Evolutionary conservation across 2,329 filamentous ascomycete species (phyloP).

Genomic region (Botrytis tulipae): DNA sequence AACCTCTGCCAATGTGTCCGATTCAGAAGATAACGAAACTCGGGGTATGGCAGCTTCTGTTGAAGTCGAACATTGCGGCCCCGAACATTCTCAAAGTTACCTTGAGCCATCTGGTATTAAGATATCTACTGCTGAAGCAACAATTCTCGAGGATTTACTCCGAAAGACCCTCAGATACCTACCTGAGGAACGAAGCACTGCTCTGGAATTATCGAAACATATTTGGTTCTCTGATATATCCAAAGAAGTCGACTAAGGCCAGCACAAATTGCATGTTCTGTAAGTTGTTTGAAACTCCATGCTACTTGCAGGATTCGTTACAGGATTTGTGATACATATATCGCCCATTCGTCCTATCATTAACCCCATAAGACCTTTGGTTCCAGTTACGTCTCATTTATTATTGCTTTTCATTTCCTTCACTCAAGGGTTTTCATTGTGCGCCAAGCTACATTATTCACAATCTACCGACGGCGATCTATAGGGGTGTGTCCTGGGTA

Average conservation of each 20-base stretch:
- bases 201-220: constrained; percentile 22
- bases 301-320: background rate
- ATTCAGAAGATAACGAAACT: background rate
- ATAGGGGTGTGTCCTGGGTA: background rate
- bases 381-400: background rate
- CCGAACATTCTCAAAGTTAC: constrained; percentile 14
- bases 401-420: background rate
- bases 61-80: background rate
- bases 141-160: constrained; percentile 22
- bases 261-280: background rate
- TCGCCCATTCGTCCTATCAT: background rate
- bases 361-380: background rate
- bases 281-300: background rate
- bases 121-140: constrained; percentile 24
- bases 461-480: background rate
- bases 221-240: constrained; percentile 22
- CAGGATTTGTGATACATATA: background rate
- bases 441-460: background rate
- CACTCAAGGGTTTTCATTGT: background rate
- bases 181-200: constrained; percentile 23
- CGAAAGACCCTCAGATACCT: constrained; percentile 23
- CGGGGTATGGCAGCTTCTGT: background rate
- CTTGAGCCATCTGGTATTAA: constrained; percentile 23
- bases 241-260: background rate
- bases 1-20: background rate